phyloP scores from a whole-genome alignment of 805 yeast genomes.

The Myxozyma nipponensis region DNA sequence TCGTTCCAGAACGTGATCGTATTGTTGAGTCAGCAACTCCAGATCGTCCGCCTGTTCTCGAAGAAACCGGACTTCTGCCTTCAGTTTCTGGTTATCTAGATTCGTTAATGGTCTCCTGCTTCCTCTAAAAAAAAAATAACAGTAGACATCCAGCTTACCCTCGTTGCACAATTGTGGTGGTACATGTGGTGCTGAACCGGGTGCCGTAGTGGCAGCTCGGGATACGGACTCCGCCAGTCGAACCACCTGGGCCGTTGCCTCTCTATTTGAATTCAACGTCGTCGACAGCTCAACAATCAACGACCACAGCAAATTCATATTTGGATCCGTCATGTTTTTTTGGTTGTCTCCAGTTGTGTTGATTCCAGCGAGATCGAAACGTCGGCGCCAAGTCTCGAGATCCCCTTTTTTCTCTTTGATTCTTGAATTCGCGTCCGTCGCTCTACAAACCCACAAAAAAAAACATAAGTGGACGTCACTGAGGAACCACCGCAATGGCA shows the following conservation, averaged over 20 bases:
- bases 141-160: not conserved
- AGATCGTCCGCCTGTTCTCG: slow-evolving; percentile 22
- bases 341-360: not conserved
- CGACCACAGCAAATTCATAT: slow-evolving; percentile 25
- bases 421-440: not conserved
- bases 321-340: slow-evolving; percentile 17
- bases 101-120: not conserved
- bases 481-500: not conserved
- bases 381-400: too few relatives aligned
- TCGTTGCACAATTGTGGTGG: too few relatives aligned
- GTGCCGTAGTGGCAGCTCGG: slow-evolving; percentile 12
- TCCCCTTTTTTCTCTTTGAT: too few relatives aligned
- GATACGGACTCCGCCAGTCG: slow-evolving; percentile 24
- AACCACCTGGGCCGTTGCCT: slow-evolving; percentile 22
- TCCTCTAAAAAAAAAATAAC: not conserved
- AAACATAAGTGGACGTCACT: not conserved
- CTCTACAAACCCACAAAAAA: not conserved
- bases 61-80: slow-evolving; percentile 5
- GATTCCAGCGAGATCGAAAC: too few relatives aligned
- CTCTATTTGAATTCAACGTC: slow-evolving; percentile 21
- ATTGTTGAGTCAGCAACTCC: slow-evolving; percentile 21
- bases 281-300: slow-evolving; percentile 20
- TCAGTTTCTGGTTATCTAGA: slow-evolving; percentile 13
- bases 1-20: slow-evolving; percentile 19
- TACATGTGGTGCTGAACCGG: too few relatives aligned